phyloP scores from a whole-genome alignment of 371 early-diverging fungal species.

The Parasitella parasitica region DNA sequence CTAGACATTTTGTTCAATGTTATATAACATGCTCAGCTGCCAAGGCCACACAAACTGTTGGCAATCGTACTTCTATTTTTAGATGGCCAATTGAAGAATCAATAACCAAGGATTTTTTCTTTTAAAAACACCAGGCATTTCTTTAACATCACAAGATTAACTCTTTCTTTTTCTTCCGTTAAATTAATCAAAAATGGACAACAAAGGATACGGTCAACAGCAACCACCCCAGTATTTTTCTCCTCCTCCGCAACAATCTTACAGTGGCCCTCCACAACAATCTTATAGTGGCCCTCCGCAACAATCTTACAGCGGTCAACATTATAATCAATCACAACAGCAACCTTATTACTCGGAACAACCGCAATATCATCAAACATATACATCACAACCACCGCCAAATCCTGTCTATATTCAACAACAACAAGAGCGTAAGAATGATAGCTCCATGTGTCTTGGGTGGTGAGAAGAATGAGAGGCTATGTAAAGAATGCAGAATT shows the following conservation, averaged over 20 bases:
- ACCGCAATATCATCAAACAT: too few relatives aligned
- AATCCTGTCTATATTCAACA: slow-evolving; percentile 34
- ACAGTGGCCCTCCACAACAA: background rate
- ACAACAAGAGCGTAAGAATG: slow-evolving; percentile 22
- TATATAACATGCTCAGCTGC: too few relatives aligned
- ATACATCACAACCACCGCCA: slow-evolving; percentile 23
- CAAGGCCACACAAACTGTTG: too few relatives aligned
- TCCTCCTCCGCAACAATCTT: slow-evolving; percentile 13
- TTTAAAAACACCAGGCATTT: background rate
- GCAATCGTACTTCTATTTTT: background rate
- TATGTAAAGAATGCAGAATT: background rate
- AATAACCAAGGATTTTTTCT: background rate
- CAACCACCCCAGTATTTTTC: slow-evolving; percentile 25
- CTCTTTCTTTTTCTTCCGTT: background rate
- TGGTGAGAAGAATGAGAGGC: slow-evolving; percentile 23
- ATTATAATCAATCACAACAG: slow-evolving; percentile 10
- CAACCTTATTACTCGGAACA: slow-evolving; percentile 27
- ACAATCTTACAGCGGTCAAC: slow-evolving; percentile 15
- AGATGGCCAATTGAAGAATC: background rate
- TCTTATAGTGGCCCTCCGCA: slow-evolving; percentile 18
- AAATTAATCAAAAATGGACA: slow-evolving; percentile 2
- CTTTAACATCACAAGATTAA: background rate
- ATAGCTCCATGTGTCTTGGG: slow-evolving; percentile 38
- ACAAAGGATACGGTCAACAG: slow-evolving; percentile 26
- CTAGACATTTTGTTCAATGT: too few relatives aligned